Evolutionary conservation across 768 basidiomycete genomes (phyloP), one percentile per base, ranked within the genome.

Genomic region (Fibroporia radiculosa): DNA sequence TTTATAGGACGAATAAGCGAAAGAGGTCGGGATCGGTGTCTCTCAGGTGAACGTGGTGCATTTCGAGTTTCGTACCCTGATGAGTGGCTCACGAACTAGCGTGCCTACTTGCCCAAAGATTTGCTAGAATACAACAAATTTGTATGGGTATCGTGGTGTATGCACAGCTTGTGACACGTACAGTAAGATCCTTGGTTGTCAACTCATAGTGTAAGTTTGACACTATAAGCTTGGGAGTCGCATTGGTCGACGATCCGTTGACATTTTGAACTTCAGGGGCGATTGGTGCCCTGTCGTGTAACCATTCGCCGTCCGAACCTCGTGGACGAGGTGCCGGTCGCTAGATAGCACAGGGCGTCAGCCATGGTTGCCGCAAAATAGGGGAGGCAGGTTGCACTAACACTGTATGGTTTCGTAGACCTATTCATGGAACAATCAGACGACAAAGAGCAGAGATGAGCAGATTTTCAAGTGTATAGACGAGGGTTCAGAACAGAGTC

Each of bases 91-190:
- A 66, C 89, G 82, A 60, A 89, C 76, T 66, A 95, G 80, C 70
- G 87, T 89, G 71, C 91, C 91, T 66, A 89, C 82, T 63, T 86
- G 80, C 58, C 89, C 86, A 74, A 93, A 95, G 56, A 93, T 90
- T 66, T 77, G 73, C 90, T 93, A 23, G 10, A 18, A 18, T 16
- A 3, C n/a, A 18, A 8, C 33, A 23, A 28, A 36, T 16, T 14
- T 24, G 33, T 22, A 16, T 24, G 31, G 3, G 8, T 24, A 10
- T 42, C 18, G 34, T 38, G 29, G 35, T 55, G 18, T 51, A 51
- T 4, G 25, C 36, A 10, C 45, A 40, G 22, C 29, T 33, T 22
- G 24, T 42, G 36, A 40, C 44, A 24, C 88, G 59, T 53, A 95
- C 93, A 66, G 73, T 83, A 39, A 95, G 72, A 68, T 95, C 92